Base-by-base conservation (phyloP, 2,329 filamentous ascomycete species). In the Grosmannia penicillata region DNA sequence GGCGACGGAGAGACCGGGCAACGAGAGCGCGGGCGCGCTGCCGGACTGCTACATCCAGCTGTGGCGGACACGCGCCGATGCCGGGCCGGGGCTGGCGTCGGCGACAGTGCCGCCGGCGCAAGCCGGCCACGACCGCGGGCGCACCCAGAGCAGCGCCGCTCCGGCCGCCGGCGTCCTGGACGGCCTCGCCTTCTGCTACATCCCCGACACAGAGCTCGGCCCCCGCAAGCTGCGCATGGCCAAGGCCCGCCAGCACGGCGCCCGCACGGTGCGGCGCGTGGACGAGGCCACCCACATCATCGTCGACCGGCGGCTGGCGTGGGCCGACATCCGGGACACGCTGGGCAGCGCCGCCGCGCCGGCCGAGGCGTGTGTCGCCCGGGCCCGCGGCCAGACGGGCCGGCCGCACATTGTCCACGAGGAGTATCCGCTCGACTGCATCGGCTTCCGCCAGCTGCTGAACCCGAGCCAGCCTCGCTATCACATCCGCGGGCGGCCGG, bases 181-280 rank as follows among this genome's bases (percentile, higher is more conserved):
- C 32, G 67, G 59, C 0, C 55, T 82, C n/a, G 54, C 59, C 0
- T 79, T 85, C 46, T 82, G 75, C 57, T 94, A 91, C 53, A 73
- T 93, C 6, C 89, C 86, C 0, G 82, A 91, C 47, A 74, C 85
- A 45, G 79, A 89, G 45, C 68, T 81, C 33, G 72, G 78, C 10
- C 64, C 71, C 8, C 72, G 87, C 28, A 72, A 72, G 39, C 57
- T 77, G 41, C 76, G 82, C 4, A 93, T 95, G 37, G 69, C 69
- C 23, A 86, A 79, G 53, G 78, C 82, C 0, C 68, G 74, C 37
- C 76, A 85, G 49, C 77, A 77, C 53, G 89, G 89, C 31, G 89
- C 80, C 1, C 60, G 54, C 1, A 91, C 86, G 77, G 70, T 74
- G 22, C 68, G 66, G 36, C 58, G 65, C 1, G 72, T 78, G 51